Percentiles rank a stretch among this genome's conserved stretches.
These are phyloP conservation scores for Lactifluus piperatus DNA, from an alignment of 768 basidiomycete species.

Conservation along the genomic window DNA sequence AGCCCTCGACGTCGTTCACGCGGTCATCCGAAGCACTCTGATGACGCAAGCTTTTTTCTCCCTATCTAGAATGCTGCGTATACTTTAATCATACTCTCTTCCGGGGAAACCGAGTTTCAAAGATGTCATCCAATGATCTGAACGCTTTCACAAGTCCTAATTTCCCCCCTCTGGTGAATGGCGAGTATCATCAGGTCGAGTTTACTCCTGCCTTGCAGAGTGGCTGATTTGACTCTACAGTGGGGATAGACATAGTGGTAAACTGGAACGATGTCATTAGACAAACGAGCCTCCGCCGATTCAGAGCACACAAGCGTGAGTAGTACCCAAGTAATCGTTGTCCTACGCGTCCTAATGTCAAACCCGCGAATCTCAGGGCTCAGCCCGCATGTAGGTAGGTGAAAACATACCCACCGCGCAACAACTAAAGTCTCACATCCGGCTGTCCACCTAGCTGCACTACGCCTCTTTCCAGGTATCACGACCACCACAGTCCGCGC, in stretches of 20 bases:
- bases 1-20: conserved; percentile 6
- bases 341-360: background rate
- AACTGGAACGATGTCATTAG: conserved; percentile 85
- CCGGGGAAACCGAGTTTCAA: conserved; percentile 79
- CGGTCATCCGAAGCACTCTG: background rate
- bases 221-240: conserved; percentile 29
- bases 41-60: background rate
- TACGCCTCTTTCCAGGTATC: conserved; percentile 86
- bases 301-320: conserved; percentile 71
- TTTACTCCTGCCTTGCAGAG: background rate
- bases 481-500: conserved; percentile 62
- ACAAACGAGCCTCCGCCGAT: conserved; percentile 69
- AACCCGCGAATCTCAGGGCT: conserved; percentile 41
- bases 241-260: conserved; percentile 84
- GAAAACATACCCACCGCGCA: conserved; percentile 22
- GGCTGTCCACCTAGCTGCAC: conserved; percentile 43
- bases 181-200: conserved; percentile 30
- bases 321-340: background rate
- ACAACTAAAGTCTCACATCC: background rate
- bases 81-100: conserved; percentile 88
- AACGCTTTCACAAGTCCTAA: conserved; percentile 83
- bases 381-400: conserved; percentile 83
- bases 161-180: conserved; percentile 73
- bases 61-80: conserved; percentile 60
- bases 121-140: conserved; percentile 73